Evolutionary conservation across 78 protist species (phyloP).

Genomic region (Dictyostelium capitatum): DNA sequence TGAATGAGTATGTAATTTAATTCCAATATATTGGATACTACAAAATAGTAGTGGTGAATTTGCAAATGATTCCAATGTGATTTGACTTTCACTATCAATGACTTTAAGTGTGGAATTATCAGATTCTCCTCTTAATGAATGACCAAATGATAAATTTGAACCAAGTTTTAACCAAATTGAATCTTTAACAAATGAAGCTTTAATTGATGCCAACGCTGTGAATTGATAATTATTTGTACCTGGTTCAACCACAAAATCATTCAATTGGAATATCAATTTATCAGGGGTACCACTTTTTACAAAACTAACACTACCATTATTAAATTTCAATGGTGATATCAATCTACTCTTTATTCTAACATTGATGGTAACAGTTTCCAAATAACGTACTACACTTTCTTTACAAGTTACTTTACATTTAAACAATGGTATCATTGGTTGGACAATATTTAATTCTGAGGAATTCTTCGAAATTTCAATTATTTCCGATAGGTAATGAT

Average conservation of each 20-base stretch:
- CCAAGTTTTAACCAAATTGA: conserved; percentile 56
- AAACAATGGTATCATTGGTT: conserved; percentile 59
- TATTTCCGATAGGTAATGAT: conserved; percentile 33
- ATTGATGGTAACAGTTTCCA: conserved; percentile 38
- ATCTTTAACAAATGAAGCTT: conserved; percentile 59
- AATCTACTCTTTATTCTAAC: conserved; percentile 34
- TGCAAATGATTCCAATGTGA: conserved; percentile 70
- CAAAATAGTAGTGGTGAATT: conserved; percentile 31
- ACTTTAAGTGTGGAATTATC: conserved; percentile 18
- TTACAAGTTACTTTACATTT: conserved; percentile 22
- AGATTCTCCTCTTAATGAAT: conserved; percentile 1
- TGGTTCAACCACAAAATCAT: conserved; percentile 39
- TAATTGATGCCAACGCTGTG: conserved; percentile 12
- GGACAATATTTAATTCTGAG: conserved; percentile 34
- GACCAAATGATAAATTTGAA: conserved; percentile 36
- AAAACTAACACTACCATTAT: conserved; percentile 35
- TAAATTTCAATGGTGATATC: conserved; percentile 6
- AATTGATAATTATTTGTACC: conserved; percentile 47
- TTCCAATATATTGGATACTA: conserved; percentile 55
- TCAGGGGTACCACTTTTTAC: conserved; percentile 11
- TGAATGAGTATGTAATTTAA: conserved; percentile 44
- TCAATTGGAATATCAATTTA: conserved; percentile 25
- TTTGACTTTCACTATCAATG: conserved; percentile 37
- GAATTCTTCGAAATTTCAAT: neutral
- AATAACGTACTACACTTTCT: conserved; percentile 50